These are phyloP conservation scores for Wickerhamiella pararugosa DNA, from an alignment of 1,139 yeast genomes.

Conservation along the genomic window DNA sequence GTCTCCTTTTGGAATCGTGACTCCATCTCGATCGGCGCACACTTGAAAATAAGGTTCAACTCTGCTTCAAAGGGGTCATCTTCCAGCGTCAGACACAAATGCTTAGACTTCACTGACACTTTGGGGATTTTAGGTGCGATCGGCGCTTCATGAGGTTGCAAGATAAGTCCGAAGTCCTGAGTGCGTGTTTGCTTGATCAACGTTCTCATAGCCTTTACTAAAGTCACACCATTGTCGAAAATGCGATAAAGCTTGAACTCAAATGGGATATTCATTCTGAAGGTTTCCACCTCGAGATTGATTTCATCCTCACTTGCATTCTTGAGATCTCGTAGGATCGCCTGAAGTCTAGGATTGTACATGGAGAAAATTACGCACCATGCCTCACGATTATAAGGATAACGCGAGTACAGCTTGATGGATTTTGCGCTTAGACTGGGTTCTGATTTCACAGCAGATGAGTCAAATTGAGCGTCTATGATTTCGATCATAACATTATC, in stretches of 20 bases:
- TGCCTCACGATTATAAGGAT: slow-evolving; percentile 36
- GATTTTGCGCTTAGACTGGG: slow-evolving; percentile 26
- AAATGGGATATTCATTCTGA: slow-evolving; percentile 37
- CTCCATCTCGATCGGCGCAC: slow-evolving; percentile 60
- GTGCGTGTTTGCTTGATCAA: slow-evolving; percentile 36
- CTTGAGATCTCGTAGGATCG: slow-evolving; percentile 2
- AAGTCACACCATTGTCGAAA: slow-evolving; percentile 48
- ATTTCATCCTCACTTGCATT: slow-evolving; percentile 1
- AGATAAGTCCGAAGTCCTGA: slow-evolving; percentile 27
- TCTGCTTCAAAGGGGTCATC: slow-evolving; percentile 86
- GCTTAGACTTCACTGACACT: slow-evolving; percentile 35
- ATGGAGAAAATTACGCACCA: slow-evolving; percentile 28
- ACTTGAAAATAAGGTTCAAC: slow-evolving; percentile 56
- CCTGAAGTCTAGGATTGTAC: slow-evolving; percentile 18
- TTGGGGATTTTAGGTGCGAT: slow-evolving; percentile 33
- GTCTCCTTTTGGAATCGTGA: slow-evolving; percentile 43
- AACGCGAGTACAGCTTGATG: slow-evolving; percentile 37
- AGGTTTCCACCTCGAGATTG: slow-evolving; percentile 19
- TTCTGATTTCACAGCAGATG: slow-evolving; percentile 22
- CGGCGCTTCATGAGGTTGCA: slow-evolving; percentile 27
- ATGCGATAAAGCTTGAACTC: slow-evolving; percentile 51
- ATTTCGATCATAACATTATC: slow-evolving; percentile 40
- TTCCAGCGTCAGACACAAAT: slow-evolving; percentile 38
- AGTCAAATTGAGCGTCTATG: slow-evolving; percentile 14
- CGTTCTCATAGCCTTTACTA: slow-evolving; percentile 45